Evolutionary conservation across 2,329 filamentous ascomycete species (phyloP), one percentile per base, ranked within the genome.

Genomic region (Pseudogymnoascus sp.): DNA sequence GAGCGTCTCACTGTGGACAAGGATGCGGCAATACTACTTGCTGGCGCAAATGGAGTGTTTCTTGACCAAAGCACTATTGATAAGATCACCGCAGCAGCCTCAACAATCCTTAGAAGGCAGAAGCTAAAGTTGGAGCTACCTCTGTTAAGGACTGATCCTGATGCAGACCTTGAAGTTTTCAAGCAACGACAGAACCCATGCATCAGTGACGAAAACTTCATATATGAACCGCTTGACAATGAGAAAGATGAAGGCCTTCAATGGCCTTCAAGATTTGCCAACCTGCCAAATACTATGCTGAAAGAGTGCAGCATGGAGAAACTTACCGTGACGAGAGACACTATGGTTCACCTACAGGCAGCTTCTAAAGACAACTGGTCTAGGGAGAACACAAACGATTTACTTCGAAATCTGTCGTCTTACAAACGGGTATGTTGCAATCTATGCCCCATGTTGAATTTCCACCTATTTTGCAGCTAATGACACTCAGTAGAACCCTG

Each of bases 291-390:
- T 6, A 61, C 67, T 19, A 50, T 69, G 0, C 31, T 71, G 11
- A 61, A 70, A 40, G 60, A 69, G 3, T 8, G 71, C 22, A 67
- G 69, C 31, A 56, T 46, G 16, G 73, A 74, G 62, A 74, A 68
- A 59, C 40, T 73, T 11, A 60, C 46, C 12, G 65, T 72, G 2
- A 66, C 68, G 10, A 71, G 65, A 62, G 66, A 72, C 1, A 65
- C 68, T 6, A 24, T 75, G 33, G 22, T 46, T 4, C 70, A 65
- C 43, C 63, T 74, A 6, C 62, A 67, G 12, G 56, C 60, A 0
- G 61, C 50, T n/a, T 16, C 68, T 12, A 68, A 68, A 37, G 26
- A 61, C 59, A 56, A 46, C 16, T 72, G 68, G 66, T 67, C 67
- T 1, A 59, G 62, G 19, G 65, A 68, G 6, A 67, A 73, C 40